Evolutionary conservation across 257 asterid species (phyloP).

Genomic region (Salvia splendens): DNA sequence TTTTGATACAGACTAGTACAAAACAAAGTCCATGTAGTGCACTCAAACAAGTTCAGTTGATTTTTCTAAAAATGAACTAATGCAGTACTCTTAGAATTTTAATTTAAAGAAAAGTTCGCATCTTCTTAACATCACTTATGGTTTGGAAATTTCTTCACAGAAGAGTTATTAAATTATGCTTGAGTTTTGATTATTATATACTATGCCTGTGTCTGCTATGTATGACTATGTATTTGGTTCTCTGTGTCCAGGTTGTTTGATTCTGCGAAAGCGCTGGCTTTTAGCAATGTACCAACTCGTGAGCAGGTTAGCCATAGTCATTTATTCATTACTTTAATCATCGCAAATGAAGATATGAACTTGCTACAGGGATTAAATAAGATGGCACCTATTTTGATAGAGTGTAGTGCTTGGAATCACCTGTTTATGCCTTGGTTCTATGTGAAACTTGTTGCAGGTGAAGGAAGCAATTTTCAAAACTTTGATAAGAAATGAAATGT

Average conservation of each 20-base stretch:
- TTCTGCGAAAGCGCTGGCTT: slow-evolving; percentile 90
- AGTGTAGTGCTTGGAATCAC: slow-evolving; percentile 10
- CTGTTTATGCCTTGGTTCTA: neutral
- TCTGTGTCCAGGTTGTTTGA: slow-evolving; percentile 67
- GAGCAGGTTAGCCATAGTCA: slow-evolving; percentile 52
- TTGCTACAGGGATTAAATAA: slow-evolving; percentile 7
- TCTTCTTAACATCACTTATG: neutral
- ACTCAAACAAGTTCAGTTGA: neutral
- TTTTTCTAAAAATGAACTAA: neutral
- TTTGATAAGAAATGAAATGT: slow-evolving; percentile 85
- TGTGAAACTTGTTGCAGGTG: slow-evolving; percentile 57
- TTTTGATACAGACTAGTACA: neutral
- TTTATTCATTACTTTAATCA: slow-evolving; percentile 8
- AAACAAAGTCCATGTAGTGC: neutral
- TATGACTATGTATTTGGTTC: slow-evolving; percentile 1
- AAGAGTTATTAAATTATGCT: slow-evolving; percentile 1
- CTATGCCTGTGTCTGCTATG: neutral
- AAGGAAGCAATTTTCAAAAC: slow-evolving; percentile 88
- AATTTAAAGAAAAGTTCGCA: neutral
- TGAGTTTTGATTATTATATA: neutral
- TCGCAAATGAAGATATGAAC: neutral
- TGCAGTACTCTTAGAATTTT: neutral
- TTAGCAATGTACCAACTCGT: slow-evolving; percentile 63
- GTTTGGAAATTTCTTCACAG: neutral
- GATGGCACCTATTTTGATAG: slow-evolving; percentile 1